Evolutionary conservation across 352 stramenopile species (phyloP).

Genomic region (Phytophthora melonis): DNA sequence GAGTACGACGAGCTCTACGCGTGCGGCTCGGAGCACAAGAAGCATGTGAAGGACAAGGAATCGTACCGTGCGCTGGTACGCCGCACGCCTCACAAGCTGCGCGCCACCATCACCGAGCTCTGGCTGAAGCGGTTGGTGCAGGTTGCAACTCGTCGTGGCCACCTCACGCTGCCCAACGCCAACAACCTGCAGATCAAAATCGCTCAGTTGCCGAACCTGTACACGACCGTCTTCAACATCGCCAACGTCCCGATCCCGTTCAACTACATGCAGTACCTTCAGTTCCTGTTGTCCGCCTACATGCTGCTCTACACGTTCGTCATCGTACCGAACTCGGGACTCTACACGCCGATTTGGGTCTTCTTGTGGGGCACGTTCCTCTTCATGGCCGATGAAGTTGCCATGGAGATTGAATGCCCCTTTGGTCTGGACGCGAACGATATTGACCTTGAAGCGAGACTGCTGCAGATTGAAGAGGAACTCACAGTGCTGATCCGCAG

Average conservation of each 20-base stretch:
- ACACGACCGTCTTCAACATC: slow-evolving; percentile 85
- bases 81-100: slow-evolving; percentile 70
- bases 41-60: slow-evolving; percentile 35
- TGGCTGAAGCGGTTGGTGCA: slow-evolving; percentile 79
- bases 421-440: slow-evolving; percentile 81
- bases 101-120: slow-evolving; percentile 75
- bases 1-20: slow-evolving; percentile 78
- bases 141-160: slow-evolving; percentile 58
- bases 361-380: slow-evolving; percentile 82
- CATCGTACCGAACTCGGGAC: slow-evolving; percentile 70
- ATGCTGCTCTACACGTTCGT: slow-evolving; percentile 84
- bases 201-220: slow-evolving; percentile 64
- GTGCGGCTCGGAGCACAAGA: slow-evolving; percentile 64
- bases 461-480: slow-evolving; percentile 81
- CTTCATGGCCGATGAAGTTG: slow-evolving; percentile 80
- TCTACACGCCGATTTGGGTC: slow-evolving; percentile 80
- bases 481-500: slow-evolving; percentile 77
- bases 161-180: slow-evolving; percentile 63
- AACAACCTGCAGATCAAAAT: slow-evolving; percentile 74
- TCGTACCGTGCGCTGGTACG: slow-evolving; percentile 63
- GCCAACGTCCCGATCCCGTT: slow-evolving; percentile 87
- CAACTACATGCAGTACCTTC: slow-evolving; percentile 87
- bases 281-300: slow-evolving; percentile 69
- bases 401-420: slow-evolving; percentile 81
- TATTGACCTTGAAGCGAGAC: slow-evolving; percentile 68